Evolutionary conservation across 495 filamentous ascomycete species (phyloP), one percentile per base, ranked within the genome.

Genomic region (Podospora tetraspora): DNA sequence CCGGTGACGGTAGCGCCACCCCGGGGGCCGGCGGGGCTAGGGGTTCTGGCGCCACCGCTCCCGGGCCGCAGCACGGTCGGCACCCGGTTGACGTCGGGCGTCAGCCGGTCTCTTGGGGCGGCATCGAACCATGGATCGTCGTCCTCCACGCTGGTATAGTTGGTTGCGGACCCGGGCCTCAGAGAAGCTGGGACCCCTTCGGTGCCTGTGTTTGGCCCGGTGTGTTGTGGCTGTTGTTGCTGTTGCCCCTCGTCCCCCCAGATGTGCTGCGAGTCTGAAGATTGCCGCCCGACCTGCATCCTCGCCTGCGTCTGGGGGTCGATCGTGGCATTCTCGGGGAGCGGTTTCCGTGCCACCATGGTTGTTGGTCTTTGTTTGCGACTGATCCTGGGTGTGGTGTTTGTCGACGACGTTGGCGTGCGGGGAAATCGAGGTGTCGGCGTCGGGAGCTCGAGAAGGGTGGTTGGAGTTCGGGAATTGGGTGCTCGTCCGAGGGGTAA

Each of bases 281-380:
- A 74, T 63, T 72, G 69, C 67, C 71, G 73, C 32, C 71, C 71
- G 67, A 73, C 69, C 66, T 79, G 75, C 68, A 77, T 69, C 67
- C 69, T 74, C n/a, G 71, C 72, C 66, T 66, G 73, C 57, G 73
- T 69, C 59, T 68, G 69, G 43, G 77, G 71, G 57, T 76, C 69
- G 34, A 71, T 66, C 16, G 77, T 73, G 59, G 76, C 71, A 66
- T 70, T 67, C 29, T 70, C 63, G 27, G 82, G 75, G 57, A 81
- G 64, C 52, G 84, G 81, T 64, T 84, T 84, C 59, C 74, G 64
- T 22, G 68, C 59, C 16, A 76, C 72, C 74, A 76, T 76, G 29
- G 57, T 30, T 59, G 27, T 57, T 27, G 62, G 10, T 29, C 43
- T 11, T 37, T 57, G 62, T 22, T 59, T 34, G 57, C 22, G 25